phyloP scores from a whole-genome alignment of 768 basidiomycete genomes.

The Macrolepiota fuliginosa region DNA sequence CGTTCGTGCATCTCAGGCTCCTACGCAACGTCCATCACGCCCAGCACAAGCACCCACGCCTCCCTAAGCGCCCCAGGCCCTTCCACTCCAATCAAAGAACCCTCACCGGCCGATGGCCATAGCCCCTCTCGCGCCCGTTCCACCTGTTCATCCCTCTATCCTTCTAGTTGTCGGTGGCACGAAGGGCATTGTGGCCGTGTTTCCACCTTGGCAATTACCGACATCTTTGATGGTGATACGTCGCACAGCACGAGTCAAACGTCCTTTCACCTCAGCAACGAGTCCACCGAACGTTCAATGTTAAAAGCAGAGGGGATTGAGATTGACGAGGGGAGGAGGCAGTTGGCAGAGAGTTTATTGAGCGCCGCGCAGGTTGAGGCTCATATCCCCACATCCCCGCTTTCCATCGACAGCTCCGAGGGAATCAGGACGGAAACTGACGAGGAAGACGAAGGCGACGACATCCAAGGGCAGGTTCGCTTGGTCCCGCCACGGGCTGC shows the following conservation, averaged over 20 bases:
- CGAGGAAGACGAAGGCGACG: neutral
- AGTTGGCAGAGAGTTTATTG: neutral
- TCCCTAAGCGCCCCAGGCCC: neutral
- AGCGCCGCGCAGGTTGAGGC: neutral
- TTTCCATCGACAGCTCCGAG: neutral
- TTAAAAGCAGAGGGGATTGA: neutral
- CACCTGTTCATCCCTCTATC: neutral
- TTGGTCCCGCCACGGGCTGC: neutral
- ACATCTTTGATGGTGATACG: neutral
- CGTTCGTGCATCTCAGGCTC: neutral
- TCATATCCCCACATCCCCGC: neutral
- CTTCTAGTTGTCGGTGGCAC: neutral
- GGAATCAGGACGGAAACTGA: neutral
- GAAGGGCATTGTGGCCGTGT: neutral
- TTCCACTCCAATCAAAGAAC: neutral
- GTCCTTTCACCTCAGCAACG: neutral
- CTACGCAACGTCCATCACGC: too few species aligned
- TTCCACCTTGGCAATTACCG: neutral
- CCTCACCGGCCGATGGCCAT: neutral
- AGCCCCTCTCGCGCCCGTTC: neutral
- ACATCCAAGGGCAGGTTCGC: neutral
- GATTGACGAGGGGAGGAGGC: neutral
- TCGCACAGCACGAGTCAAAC: neutral
- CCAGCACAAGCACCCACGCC: neutral
- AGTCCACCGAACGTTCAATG: neutral